Conservation (phyloP, 805 yeast species). For the Scheffersomyces amazonensis region DNA sequence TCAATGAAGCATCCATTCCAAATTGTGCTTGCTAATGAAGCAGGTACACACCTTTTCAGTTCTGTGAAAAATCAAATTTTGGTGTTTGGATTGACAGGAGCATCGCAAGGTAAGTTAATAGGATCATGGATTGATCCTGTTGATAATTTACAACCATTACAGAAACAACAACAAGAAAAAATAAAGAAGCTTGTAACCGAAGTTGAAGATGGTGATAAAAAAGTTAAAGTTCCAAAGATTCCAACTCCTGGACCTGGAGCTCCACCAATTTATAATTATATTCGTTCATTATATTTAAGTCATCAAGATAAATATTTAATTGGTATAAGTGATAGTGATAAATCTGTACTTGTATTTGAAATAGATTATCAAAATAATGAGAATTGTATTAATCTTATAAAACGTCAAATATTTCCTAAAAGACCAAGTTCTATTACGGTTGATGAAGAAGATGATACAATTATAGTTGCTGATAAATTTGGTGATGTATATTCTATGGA, state of each 20-base stretch:
- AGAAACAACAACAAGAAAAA: conserved; percentile 46
- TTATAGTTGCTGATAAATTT: conserved; percentile 87
- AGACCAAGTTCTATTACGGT: conserved; percentile 84
- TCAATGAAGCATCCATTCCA: conserved; percentile 73
- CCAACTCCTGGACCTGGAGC: conserved; percentile 70
- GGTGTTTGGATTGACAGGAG: conserved; percentile 38
- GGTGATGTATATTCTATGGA: conserved; percentile 84
- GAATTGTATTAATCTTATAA: conserved; percentile 49
- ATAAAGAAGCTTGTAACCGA: conserved; percentile 25
- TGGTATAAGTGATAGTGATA: conserved; percentile 79
- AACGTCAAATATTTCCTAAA: conserved; percentile 81
- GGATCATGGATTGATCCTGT: conserved; percentile 65
- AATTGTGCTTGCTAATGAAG: conserved; percentile 41
- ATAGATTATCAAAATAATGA: conserved; percentile 28
- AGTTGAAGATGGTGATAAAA: conserved; percentile 23
- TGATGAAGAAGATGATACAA: conserved; percentile 44
- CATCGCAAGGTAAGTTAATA: conserved; percentile 32
- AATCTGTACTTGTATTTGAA: conserved; percentile 65
- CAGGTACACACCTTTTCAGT: conserved; percentile 50
- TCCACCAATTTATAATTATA: conserved; percentile 62
- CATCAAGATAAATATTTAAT: conserved; percentile 52
- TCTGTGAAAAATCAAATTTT: conserved; percentile 59
- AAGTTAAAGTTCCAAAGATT: conserved; percentile 43
- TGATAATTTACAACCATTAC: conserved; percentile 40
- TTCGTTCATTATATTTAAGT: conserved; percentile 58